These are phyloP conservation scores for Rhododendron mucronatum DNA, from an alignment of 148 eudicot genomes.

Conservation along the genomic window DNA sequence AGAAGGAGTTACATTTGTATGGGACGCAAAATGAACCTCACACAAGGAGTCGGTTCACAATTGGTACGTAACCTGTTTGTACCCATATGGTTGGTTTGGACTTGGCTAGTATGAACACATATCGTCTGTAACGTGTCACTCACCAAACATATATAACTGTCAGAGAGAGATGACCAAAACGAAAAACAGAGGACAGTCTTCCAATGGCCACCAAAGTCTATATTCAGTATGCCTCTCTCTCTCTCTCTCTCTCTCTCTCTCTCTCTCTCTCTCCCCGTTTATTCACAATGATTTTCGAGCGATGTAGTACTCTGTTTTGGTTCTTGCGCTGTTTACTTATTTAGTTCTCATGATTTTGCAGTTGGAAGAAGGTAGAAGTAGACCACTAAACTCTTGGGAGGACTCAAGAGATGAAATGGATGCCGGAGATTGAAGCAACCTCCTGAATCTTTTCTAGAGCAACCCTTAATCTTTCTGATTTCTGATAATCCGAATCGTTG, in stretches of 20 bases:
- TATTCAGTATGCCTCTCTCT: no score
- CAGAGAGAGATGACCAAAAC: background rate
- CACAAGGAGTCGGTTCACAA: no score
- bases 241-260: background rate
- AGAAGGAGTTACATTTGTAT: no score
- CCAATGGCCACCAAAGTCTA: background rate
- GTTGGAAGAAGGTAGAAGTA: constrained; percentile 10
- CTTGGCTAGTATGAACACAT: background rate
- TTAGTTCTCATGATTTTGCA: constrained; percentile 7
- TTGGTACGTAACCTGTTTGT: no score
- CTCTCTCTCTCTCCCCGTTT: background rate
- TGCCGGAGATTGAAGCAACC: constrained; percentile 2
- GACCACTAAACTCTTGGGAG: background rate
- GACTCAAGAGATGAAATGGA: background rate
- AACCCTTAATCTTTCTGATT: background rate
- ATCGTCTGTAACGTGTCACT: background rate
- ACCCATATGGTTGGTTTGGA: no score
- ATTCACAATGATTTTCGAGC: no score
- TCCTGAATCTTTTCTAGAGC: background rate
- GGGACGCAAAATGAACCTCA: no score
- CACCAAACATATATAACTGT: background rate
- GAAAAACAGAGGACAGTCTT: background rate
- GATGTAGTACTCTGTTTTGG: background rate
- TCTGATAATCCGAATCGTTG: background rate
- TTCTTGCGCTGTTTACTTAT: background rate